phyloP scores from a whole-genome alignment of 176 grass and related monocot species.

The Thalia dealbata region DNA sequence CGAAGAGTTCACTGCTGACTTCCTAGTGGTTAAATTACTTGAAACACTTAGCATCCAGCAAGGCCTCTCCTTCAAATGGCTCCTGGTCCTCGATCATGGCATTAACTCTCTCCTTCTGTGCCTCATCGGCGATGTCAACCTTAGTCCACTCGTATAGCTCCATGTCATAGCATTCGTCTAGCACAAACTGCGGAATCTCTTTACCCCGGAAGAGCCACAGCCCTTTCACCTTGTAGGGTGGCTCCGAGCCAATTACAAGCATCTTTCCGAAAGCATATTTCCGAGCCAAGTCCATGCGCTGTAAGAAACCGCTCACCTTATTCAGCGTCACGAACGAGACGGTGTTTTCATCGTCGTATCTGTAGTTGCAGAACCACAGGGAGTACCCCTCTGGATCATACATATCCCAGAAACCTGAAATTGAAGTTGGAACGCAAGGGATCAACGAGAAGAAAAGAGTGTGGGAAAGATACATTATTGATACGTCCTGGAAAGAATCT shows the following conservation, averaged over 20 bases:
- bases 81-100: slow-evolving; percentile 87
- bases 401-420: slow-evolving; percentile 98
- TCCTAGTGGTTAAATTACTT: slow-evolving; percentile 29
- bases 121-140: slow-evolving; percentile 57
- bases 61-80: slow-evolving; percentile 57
- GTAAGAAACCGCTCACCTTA: slow-evolving; percentile 86
- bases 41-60: slow-evolving; percentile 79
- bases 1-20: too few relatives aligned
- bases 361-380: slow-evolving; percentile 96
- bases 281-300: slow-evolving; percentile 81
- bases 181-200: slow-evolving; percentile 60
- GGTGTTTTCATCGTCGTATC: slow-evolving; percentile 82
- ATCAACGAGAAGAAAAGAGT: neutral
- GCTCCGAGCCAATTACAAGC: slow-evolving; percentile 52
- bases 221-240: slow-evolving; percentile 71
- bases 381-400: slow-evolving; percentile 95
- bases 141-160: slow-evolving; percentile 80
- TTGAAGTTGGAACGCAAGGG: neutral
- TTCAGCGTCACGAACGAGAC: slow-evolving; percentile 85
- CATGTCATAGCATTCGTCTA: slow-evolving; percentile 78
- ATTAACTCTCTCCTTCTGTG: slow-evolving; percentile 54
- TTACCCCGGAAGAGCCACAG: slow-evolving; percentile 76
- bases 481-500: too few relatives aligned
- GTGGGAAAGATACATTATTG: too few relatives aligned
- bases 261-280: slow-evolving; percentile 90